A percentile compares a stretch with the other conserved stretches of the same genome.
Evolutionary conservation across 805 yeast genomes (phyloP).

Genomic region (Myxozyma monticola): DNA sequence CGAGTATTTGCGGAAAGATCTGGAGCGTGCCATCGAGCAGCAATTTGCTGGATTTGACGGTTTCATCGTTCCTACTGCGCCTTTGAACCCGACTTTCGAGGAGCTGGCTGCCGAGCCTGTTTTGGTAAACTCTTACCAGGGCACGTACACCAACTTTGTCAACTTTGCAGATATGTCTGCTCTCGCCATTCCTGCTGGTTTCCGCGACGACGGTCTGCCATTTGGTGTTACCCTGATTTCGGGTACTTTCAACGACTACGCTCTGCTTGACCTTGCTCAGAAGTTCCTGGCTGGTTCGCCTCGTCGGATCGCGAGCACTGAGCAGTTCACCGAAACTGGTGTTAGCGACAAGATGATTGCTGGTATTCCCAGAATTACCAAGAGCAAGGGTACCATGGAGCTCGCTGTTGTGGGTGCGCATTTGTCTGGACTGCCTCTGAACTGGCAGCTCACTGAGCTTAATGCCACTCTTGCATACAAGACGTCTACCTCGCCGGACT

Average conservation of each 20-base stretch:
- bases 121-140: constrained; percentile 81
- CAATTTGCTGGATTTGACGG: constrained; percentile 66
- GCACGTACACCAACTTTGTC: constrained; percentile 97
- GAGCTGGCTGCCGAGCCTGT: constrained; percentile 78
- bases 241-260: constrained; percentile 81
- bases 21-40: constrained; percentile 62
- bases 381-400: constrained; percentile 49
- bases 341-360: constrained; percentile 48
- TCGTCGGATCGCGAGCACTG: constrained; percentile 60
- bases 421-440: constrained; percentile 79
- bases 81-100: constrained; percentile 80
- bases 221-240: constrained; percentile 86
- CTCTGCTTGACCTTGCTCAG: constrained; percentile 79
- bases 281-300: constrained; percentile 54
- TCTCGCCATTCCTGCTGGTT: constrained; percentile 87
- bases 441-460: constrained; percentile 89
- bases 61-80: constrained; percentile 88
- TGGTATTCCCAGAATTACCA: constrained; percentile 53
- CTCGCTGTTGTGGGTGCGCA: constrained; percentile 98
- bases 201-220: constrained; percentile 83
- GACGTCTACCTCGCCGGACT: constrained; percentile 69
- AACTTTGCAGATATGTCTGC: constrained; percentile 93
- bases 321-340: constrained; percentile 40
- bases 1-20: constrained; percentile 84
- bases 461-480: constrained; percentile 67